phyloP scores from a whole-genome alignment of 768 basidiomycete species.

The Neoboletus magnificus region DNA sequence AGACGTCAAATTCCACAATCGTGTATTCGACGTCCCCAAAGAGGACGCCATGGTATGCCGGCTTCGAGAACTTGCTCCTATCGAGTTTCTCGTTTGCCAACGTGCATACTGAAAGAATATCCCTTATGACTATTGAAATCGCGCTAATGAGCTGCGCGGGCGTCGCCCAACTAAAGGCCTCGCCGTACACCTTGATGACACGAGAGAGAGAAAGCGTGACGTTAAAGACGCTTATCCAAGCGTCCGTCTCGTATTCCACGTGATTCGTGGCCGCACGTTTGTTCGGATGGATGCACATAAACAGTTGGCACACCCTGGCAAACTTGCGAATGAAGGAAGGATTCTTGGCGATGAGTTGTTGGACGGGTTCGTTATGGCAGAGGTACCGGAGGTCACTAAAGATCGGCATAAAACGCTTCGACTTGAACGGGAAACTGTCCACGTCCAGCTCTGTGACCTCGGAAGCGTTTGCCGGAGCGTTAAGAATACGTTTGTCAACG shows the following conservation, averaged over 20 bases:
- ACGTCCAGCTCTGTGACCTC: conserved; percentile 56
- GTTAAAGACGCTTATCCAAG: conserved; percentile 96
- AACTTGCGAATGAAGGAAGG: conserved; percentile 68
- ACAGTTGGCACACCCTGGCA: conserved; percentile 76
- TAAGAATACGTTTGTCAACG: conserved; percentile 60
- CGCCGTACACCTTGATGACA: conserved; percentile 86
- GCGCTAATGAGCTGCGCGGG: conserved; percentile 60
- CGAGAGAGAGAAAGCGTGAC: conserved; percentile 88
- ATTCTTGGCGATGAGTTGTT: conserved; percentile 69
- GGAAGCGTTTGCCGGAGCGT: conserved; percentile 18
- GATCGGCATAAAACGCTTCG: conserved; percentile 93
- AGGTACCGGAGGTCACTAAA: conserved; percentile 89
- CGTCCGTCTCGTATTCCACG: conserved; percentile 95
- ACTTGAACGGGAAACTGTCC: conserved; percentile 85
- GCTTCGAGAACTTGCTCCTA: conserved; percentile 56
- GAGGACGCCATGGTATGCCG: conserved; percentile 60
- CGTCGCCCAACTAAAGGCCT: conserved; percentile 64
- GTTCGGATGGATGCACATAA: conserved; percentile 93
- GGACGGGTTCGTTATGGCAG: conserved; percentile 77
- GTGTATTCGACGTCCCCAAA: conserved; percentile 60
- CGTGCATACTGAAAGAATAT: conserved; percentile 71
- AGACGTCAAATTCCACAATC: conserved; percentile 75
- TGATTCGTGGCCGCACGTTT: conserved; percentile 77
- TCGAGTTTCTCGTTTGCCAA: conserved; percentile 68
- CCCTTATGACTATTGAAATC: conserved; percentile 64